Conservation (phyloP, 1,139 yeast species). For the Meyerozyma guilliermondii region DNA sequence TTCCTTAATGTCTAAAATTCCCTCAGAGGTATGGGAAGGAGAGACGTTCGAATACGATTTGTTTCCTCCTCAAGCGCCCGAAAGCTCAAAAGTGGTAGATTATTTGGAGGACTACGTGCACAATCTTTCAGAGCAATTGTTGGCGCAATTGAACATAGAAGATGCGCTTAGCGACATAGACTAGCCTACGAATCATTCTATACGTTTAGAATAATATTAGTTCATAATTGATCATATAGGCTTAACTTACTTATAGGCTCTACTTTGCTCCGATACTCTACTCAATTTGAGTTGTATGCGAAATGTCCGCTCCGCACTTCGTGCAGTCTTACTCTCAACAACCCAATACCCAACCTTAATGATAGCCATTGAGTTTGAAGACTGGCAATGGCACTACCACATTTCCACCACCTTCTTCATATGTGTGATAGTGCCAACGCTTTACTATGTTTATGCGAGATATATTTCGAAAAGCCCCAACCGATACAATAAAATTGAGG, state of each 20-base stretch:
- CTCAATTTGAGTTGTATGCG: too few relatives aligned
- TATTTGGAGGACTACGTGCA: constrained; percentile 1
- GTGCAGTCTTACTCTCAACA: constrained; percentile 1
- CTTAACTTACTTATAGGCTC: too few relatives aligned
- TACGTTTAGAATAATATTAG: too few relatives aligned
- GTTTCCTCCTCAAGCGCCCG: constrained; percentile 50
- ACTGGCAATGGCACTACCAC: constrained; percentile 46
- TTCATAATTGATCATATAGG: too few relatives aligned
- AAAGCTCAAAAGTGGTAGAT: constrained; percentile 8
- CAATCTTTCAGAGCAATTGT: neutral
- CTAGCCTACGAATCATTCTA: too few relatives aligned
- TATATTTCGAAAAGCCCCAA: constrained; percentile 38
- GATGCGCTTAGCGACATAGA: neutral
- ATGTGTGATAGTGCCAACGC: constrained; percentile 35
- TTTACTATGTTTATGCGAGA: constrained; percentile 33
- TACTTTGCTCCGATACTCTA: too few relatives aligned
- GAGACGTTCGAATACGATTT: constrained; percentile 68
- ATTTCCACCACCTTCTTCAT: constrained; percentile 43
- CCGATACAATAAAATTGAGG: constrained; percentile 39
- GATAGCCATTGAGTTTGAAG: constrained; percentile 43
- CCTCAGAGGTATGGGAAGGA: constrained; percentile 56
- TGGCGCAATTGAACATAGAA: neutral
- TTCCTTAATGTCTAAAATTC: constrained; percentile 64
- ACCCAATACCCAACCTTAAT: constrained; percentile 12
- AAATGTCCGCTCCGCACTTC: neutral